phyloP scores from a whole-genome alignment of 2,329 filamentous ascomycete genomes.

The Fusarium citri region DNA sequence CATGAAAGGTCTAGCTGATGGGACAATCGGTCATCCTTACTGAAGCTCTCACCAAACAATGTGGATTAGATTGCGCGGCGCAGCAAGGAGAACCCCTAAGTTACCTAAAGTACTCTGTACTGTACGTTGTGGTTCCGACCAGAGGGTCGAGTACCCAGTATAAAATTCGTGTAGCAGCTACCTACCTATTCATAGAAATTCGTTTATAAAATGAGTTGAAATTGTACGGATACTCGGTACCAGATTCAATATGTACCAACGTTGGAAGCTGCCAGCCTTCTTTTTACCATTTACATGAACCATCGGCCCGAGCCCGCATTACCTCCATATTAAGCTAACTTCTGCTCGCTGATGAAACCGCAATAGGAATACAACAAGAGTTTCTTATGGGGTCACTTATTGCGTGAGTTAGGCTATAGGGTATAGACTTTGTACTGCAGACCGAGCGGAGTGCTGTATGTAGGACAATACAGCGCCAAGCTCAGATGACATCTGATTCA shows the following conservation, averaged over 20 bases:
- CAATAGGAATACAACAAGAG: neutral
- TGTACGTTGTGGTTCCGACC: neutral
- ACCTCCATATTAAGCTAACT: neutral
- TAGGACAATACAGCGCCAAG: neutral
- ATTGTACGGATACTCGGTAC: neutral
- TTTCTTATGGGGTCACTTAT: neutral
- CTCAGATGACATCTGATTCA: neutral
- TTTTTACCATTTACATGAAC: neutral
- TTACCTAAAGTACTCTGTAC: no score
- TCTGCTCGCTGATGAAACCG: neutral
- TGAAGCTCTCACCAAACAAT: constrained; percentile 37
- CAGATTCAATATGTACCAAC: neutral
- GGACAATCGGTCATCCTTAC: constrained; percentile 23
- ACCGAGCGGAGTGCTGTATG: neutral
- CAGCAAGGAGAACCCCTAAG: constrained; percentile 5
- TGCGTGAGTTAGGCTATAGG: neutral
- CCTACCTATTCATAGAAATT: neutral
- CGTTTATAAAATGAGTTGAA: neutral
- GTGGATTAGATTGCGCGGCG: constrained; percentile 18
- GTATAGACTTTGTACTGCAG: neutral
- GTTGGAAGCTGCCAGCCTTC: neutral
- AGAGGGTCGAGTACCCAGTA: neutral
- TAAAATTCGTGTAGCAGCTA: neutral
- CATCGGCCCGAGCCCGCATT: neutral
- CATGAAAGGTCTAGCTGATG: constrained; percentile 7